Percentiles rank a stretch among this genome's conserved stretches.
Conservation (phyloP, 2,329 filamentous ascomycete species). For the Calonectria multiphialidica region DNA sequence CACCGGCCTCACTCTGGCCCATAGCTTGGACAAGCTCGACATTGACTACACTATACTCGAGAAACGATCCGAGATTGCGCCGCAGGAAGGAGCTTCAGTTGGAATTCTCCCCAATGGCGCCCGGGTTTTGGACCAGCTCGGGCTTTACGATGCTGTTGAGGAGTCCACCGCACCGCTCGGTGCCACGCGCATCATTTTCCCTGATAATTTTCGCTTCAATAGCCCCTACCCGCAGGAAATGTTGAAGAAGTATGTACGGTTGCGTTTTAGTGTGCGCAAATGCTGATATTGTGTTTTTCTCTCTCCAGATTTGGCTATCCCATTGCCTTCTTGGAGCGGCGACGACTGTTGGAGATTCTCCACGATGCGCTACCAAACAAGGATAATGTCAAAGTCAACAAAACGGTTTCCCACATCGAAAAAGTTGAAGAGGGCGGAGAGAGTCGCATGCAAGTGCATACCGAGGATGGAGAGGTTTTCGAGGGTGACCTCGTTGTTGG, state of each 20-base stretch:
- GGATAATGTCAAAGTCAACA: background rate
- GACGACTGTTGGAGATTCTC: background rate
- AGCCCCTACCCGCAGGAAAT: background rate
- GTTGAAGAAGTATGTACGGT: background rate
- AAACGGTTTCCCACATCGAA: background rate
- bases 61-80: conserved; percentile 53
- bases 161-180: background rate
- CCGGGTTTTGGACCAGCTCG: conserved; percentile 60
- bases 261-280: background rate
- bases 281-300: background rate
- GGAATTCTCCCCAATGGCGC: conserved; percentile 56
- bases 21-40: conserved; percentile 17
- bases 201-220: background rate
- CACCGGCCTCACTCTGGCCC: conserved; percentile 26
- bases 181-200: background rate
- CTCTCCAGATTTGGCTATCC: conserved; percentile 1
- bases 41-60: conserved; percentile 65
- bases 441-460: background rate
- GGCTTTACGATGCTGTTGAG: background rate
- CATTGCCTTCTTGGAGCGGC: background rate
- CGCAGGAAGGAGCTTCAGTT: conserved; percentile 61
- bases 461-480: background rate
- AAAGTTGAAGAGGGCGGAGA: background rate
- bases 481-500: background rate
- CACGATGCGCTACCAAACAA: background rate